phyloP scores from a whole-genome alignment of 1,284 basidiomycete genomes.

The Rhodotorula sp. region DNA sequence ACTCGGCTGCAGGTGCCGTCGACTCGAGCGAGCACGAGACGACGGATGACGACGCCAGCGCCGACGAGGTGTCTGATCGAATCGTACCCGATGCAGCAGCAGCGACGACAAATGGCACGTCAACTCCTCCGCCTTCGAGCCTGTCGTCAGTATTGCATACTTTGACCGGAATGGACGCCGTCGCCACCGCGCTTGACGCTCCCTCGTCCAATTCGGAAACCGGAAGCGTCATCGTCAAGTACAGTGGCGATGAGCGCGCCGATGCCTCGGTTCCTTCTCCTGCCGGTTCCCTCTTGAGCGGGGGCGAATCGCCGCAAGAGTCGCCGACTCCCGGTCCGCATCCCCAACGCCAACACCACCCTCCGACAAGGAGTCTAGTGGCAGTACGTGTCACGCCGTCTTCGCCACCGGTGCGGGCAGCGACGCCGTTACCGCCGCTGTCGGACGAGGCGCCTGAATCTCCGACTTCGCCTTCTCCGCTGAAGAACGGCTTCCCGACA shows the following conservation, averaged over 20 bases:
- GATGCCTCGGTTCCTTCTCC: not conserved
- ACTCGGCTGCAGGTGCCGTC: not conserved
- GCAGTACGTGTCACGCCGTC: not conserved
- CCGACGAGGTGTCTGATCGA: not conserved
- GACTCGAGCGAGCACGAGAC: not conserved
- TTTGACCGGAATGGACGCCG: not conserved
- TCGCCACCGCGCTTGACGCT: not conserved
- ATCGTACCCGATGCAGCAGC: not conserved
- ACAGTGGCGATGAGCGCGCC: not conserved
- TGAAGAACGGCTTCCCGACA: not conserved
- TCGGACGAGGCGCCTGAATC: not conserved
- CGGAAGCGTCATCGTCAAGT: not conserved
- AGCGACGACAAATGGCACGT: not conserved
- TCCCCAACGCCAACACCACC: not conserved
- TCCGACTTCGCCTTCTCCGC: not conserved
- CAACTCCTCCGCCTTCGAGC: not conserved
- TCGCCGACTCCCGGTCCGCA: constrained; percentile 9
- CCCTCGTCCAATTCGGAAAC: not conserved
- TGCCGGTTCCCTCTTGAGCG: not conserved
- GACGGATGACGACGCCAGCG: not conserved
- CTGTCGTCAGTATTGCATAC: not conserved
- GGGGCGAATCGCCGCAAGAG: constrained; percentile 9
- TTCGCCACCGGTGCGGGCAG: not conserved
- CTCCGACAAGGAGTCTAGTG: not conserved
- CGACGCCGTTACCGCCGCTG: not conserved